A percentile compares a stretch with the other conserved stretches of the same genome.
These are phyloP conservation scores for Dryas integrifolia DNA, from an alignment of 331 rosid species.

Conservation along the genomic window DNA sequence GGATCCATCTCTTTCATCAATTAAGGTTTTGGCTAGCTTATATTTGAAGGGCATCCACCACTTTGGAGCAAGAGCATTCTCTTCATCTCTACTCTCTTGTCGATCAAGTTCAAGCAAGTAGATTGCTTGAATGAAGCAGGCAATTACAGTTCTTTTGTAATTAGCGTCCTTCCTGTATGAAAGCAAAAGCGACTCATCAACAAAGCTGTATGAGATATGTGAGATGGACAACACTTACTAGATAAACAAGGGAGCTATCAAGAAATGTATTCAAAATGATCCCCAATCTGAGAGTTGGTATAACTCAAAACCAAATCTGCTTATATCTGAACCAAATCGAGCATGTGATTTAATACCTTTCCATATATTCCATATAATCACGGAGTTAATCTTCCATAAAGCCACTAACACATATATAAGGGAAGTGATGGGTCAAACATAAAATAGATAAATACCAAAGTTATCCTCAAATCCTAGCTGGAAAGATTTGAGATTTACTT, in stretches of 20 bases:
- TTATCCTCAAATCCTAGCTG: neutral
- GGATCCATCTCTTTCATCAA: slow-evolving; percentile 89
- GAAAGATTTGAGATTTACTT: slow-evolving; percentile 10
- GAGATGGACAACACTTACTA: no score
- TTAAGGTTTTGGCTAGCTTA: slow-evolving; percentile 55
- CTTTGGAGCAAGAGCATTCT: slow-evolving; percentile 74
- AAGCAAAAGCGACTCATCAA: neutral
- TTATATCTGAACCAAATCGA: neutral
- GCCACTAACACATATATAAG: neutral
- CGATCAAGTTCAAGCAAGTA: slow-evolving; percentile 89
- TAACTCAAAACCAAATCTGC: neutral
- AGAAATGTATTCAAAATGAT: neutral
- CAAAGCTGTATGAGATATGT: no score
- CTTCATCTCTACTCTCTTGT: slow-evolving; percentile 65
- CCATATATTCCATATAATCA: neutral
- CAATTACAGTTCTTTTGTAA: slow-evolving; percentile 74
- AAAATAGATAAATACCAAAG: neutral
- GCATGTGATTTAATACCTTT: neutral
- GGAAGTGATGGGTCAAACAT: neutral
- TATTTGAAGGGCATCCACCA: slow-evolving; percentile 98
- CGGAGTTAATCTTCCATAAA: neutral
- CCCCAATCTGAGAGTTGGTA: neutral
- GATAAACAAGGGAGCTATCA: neutral
- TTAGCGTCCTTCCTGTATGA: slow-evolving; percentile 68
- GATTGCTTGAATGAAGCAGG: slow-evolving; percentile 90